Percentiles rank a stretch among this genome's conserved stretches.
phyloP scores from a whole-genome alignment of 129 eudicot species.

The Artemisia tridentata region DNA sequence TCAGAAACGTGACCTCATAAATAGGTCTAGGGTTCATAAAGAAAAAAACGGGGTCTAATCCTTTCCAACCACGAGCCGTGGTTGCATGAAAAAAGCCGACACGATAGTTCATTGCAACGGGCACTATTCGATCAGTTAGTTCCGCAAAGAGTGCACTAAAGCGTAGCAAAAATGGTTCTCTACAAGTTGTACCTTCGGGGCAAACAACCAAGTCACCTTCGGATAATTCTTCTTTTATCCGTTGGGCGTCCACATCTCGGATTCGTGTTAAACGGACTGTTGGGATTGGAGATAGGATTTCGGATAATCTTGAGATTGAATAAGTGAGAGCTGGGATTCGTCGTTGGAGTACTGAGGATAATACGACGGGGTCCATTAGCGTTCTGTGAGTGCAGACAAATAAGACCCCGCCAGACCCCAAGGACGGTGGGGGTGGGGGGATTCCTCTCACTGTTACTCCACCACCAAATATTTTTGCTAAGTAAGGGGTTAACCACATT shows the following conservation, averaged over 20 bases:
- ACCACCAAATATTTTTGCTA: constrained; percentile 49
- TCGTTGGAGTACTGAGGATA: constrained; percentile 64
- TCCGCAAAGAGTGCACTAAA: constrained; percentile 82
- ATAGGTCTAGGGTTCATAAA: constrained; percentile 85
- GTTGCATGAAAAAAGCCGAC: constrained; percentile 76
- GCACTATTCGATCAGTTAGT: constrained; percentile 67
- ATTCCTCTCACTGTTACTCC: constrained; percentile 52
- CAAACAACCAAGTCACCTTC: constrained; percentile 74
- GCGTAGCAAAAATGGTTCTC: constrained; percentile 77
- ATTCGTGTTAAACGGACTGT: constrained; percentile 65
- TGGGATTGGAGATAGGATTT: constrained; percentile 75
- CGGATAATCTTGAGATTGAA: constrained; percentile 70
- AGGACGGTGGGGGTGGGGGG: constrained; percentile 60
- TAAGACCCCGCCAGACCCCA: constrained; percentile 55
- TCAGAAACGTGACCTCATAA: constrained; percentile 76
- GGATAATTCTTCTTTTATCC: constrained; percentile 48
- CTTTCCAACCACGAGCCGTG: constrained; percentile 90
- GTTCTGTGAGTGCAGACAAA: constrained; percentile 83
- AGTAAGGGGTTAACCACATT: constrained; percentile 48
- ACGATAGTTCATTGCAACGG: constrained; percentile 76
- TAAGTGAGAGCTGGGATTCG: constrained; percentile 78
- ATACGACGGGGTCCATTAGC: constrained; percentile 77
- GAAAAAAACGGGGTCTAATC: constrained; percentile 71
- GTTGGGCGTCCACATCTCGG: constrained; percentile 63
- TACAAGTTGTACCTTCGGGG: constrained; percentile 86